Evolutionary conservation across 169 alveolate species (phyloP).

Genomic region (Eimeria sp.): DNA sequence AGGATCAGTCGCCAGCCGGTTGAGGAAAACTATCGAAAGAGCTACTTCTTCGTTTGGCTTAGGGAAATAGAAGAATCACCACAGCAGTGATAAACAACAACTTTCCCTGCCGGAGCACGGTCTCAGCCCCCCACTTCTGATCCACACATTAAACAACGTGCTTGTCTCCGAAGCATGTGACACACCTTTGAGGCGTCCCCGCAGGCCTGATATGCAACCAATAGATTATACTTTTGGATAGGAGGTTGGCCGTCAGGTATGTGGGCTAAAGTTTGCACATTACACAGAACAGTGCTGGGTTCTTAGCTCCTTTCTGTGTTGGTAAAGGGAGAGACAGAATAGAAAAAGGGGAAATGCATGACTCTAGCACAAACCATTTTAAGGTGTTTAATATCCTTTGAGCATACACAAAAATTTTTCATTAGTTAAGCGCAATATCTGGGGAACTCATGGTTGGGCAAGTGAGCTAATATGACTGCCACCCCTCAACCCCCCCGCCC

Average conservation of each 20-base stretch:
- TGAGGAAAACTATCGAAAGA: background rate
- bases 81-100: background rate
- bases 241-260: background rate
- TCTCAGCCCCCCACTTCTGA: background rate
- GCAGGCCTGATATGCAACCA: background rate
- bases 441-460: background rate
- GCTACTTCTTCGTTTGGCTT: background rate
- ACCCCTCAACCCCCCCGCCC: too few species aligned
- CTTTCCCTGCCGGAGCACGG: background rate
- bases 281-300: background rate
- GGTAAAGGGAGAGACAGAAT: background rate
- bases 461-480: background rate
- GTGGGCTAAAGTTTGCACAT: background rate
- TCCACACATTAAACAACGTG: background rate
- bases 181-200: background rate
- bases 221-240: background rate
- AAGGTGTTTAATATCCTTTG: background rate
- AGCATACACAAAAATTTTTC: background rate
- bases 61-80: background rate
- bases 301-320: background rate
- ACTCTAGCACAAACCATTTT: background rate
- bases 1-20: background rate
- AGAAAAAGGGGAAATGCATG: background rate
- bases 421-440: background rate
- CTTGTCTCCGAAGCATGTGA: background rate